phyloP scores from a whole-genome alignment of 805 yeast genomes.

The Ascoidea asiatica region DNA sequence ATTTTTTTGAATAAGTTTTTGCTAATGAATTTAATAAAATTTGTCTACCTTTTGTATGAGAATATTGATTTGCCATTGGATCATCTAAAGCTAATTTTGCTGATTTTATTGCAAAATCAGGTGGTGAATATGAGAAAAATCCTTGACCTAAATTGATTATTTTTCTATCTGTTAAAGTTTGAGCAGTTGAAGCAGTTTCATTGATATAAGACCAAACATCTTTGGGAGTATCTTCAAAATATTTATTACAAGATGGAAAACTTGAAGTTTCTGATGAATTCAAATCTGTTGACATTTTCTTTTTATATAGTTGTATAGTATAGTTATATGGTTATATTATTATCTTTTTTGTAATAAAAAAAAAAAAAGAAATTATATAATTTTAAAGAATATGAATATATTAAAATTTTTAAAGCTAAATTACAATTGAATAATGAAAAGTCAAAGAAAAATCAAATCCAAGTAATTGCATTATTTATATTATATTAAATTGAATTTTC shows the following conservation, averaged over 20 bases:
- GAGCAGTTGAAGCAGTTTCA: constrained; percentile 63
- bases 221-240: constrained; percentile 59
- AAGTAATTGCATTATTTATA: no score
- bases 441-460: no score
- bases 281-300: no score
- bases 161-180: constrained; percentile 50
- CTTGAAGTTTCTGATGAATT: no score
- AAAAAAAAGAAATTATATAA: no score
- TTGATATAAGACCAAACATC: constrained; percentile 95
- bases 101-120: constrained; percentile 79
- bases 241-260: constrained; percentile 44
- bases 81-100: constrained; percentile 61
- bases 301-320: no score
- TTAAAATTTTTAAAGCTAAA: no score
- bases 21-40: constrained; percentile 58
- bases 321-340: no score
- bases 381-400: no score
- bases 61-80: constrained; percentile 80
- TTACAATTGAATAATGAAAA: no score
- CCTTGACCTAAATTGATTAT: constrained; percentile 93
- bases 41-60: constrained; percentile 83
- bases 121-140: constrained; percentile 92
- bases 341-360: no score
- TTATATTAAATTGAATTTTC: no score
- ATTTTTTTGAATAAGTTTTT: constrained; percentile 55